Conservation (phyloP, 257 asterid genomes). For the Sherardia arvensis region DNA sequence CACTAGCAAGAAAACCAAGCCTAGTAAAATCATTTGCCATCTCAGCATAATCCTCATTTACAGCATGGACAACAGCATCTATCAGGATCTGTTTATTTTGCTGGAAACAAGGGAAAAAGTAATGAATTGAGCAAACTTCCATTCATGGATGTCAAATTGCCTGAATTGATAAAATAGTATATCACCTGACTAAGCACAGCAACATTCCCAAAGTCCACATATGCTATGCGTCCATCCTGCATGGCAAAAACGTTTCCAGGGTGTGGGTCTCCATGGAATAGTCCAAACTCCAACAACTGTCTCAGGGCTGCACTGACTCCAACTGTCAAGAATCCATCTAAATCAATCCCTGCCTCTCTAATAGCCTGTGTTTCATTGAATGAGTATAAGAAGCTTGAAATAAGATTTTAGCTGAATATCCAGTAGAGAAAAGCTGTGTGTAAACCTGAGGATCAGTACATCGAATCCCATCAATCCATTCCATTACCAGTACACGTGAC, state of each 20-base stretch:
- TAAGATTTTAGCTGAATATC: constrained; percentile 12
- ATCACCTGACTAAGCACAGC: constrained; percentile 98
- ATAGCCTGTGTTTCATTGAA: constrained; percentile 54
- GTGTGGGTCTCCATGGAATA: constrained; percentile 99
- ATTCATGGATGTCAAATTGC: not conserved
- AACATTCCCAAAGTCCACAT: constrained; percentile 97
- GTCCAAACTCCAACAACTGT: constrained; percentile 93
- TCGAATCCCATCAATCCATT: constrained; percentile 99
- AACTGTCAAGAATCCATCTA: constrained; percentile 82
- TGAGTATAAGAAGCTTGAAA: constrained; percentile 13
- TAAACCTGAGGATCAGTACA: constrained; percentile 97
- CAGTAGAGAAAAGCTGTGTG: constrained; percentile 5
- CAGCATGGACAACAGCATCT: constrained; percentile 99
- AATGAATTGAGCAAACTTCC: constrained; percentile 8
- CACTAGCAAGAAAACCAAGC: constrained; percentile 95
- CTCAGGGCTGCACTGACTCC: constrained; percentile 98
- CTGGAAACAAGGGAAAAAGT: constrained; percentile 36
- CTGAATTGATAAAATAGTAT: not conserved
- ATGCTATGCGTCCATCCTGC: constrained; percentile 99
- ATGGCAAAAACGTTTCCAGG: constrained; percentile 97
- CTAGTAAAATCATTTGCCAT: constrained; percentile 99
- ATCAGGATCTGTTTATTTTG: constrained; percentile 95
- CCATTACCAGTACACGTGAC: constrained; percentile 92
- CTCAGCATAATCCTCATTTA: constrained; percentile 96
- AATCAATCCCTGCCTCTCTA: constrained; percentile 76